Base-by-base conservation (phyloP, 306 rosid species). In the Quercus robur region DNA sequence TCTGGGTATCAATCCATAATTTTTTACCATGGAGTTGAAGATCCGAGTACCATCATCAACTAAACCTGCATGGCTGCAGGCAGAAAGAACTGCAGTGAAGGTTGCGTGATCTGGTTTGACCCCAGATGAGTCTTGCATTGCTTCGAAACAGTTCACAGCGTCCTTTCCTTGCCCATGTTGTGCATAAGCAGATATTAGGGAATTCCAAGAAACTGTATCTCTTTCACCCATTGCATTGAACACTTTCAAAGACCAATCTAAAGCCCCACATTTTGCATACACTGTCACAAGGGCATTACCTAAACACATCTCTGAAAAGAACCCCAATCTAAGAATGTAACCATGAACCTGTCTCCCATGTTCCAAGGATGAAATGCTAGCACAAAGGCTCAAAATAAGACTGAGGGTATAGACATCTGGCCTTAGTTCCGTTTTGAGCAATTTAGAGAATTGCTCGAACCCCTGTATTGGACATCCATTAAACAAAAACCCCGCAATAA, bases 61-160 rank as follows among this genome's bases (percentile, higher is more conserved):
- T 74, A 94, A 85, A 73, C 97, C 94, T 5, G 93, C 82, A 73
- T 89, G 97, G 70, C 97, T 93, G 83, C 94, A 93, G 51, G 97
- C 94, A 28, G 94, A 88, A 84, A 93, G 94, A 83, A 91, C 86
- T 44, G 91, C 88, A 26, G 90, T 93, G 56, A 93, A 91, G 68
- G 97, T 91, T 64, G 90, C 91, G 3, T 78, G 83, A 71, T 93
- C 97, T 74, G 97, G 97, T 87, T 84, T 78, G 71, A 83, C 62
- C 66, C 56, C 79, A 69, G 83, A 73, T 10, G 85, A 71, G 77
- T 69, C 81, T 72, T 71, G 94, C 95, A 91, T 90, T 55, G 73
- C 87, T 84, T 90, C 82, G 31, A 94, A 94, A 77, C 85, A 82
- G 68, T 18, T 31, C 80, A 94, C 84, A 1, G 94, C 98, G 41